Evolutionary conservation across 495 filamentous ascomycete species (phyloP), one percentile per base, ranked within the genome.

Genomic region (Penicillium pulvis): DNA sequence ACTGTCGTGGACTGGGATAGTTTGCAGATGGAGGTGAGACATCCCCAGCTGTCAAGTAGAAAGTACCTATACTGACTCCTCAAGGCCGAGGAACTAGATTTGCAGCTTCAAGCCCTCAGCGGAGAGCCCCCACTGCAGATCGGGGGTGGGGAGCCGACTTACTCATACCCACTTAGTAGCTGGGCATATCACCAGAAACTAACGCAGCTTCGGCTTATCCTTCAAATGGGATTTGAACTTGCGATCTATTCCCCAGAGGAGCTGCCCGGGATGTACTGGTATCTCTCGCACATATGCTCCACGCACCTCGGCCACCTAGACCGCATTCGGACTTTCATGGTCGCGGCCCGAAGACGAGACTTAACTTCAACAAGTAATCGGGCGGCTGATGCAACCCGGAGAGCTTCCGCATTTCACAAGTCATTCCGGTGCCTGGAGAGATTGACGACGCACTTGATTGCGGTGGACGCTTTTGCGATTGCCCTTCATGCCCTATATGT

Each of bases 201-300:
- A 2, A 83, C 80, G 9, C 85, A 94, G 63, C 90, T 97, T 83
- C 88, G 93, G 58, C 89, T 87, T 79, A 87, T 94, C 46, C 79
- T 97, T 12, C 91, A 97, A 70, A 86, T 97, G 53, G 94, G 94
- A n/a, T 97, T 99, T 68, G 94, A 98, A 71, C 85, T 96, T 17
- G 86, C 92, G 9, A 85, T 96, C 26, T 98, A 98, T 67, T 85
- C 90, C 23, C 82, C 87, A 2, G 90, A 96, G 68, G 94, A 99
- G 73, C 79, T 94, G 7, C 83, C 87, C 12, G 86, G 84, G 16
- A 97, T 97, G 90, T 97, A 96, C 69, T 93, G 89, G 87, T 95
- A 90, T 45, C 56, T 79, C 19, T 75, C 76, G 9, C 74, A 81
- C 53, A 72, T 81, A 36, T 81, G 78, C 61, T 76, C 75, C 30